Conservation (phyloP, 1,284 basidiomycete genomes). For the Fomitopsis schrenkii region DNA sequence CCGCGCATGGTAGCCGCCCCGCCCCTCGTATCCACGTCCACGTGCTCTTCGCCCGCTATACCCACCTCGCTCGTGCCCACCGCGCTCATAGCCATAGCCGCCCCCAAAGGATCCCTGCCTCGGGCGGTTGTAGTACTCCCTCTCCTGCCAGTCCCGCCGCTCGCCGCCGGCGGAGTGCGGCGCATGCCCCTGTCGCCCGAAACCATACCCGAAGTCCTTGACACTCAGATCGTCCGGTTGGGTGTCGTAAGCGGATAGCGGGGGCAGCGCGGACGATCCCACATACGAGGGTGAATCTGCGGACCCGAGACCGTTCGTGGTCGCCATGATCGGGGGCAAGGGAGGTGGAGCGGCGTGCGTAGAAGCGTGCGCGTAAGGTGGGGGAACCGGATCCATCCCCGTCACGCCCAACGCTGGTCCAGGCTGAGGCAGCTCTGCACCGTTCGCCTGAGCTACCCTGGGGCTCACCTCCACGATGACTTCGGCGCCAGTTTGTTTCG, state of each 20-base stretch:
- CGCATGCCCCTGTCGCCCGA: constrained; percentile 11
- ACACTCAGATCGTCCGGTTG: constrained; percentile 47
- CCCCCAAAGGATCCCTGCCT: constrained; percentile 26
- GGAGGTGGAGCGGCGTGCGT: constrained; percentile 4
- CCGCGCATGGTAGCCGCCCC: constrained; percentile 22
- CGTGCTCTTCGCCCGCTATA: constrained; percentile 28
- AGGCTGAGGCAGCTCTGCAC: background rate
- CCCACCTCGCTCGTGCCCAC: constrained; percentile 24
- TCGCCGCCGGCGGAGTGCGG: constrained; percentile 3
- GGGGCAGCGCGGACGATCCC: constrained; percentile 10
- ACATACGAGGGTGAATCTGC: constrained; percentile 13
- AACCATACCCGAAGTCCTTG: constrained; percentile 45
- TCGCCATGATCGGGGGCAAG: constrained; percentile 10
- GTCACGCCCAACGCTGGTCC: background rate
- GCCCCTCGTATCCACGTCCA: constrained; percentile 30
- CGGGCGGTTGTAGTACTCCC: constrained; percentile 20
- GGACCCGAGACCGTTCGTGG: constrained; percentile 9
- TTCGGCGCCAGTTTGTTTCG: constrained; percentile 21
- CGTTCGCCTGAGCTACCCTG: background rate
- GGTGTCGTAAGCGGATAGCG: constrained; percentile 6
- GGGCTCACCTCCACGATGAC: background rate
- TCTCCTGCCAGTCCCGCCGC: constrained; percentile 15
- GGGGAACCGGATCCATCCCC: background rate
- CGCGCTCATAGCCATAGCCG: constrained; percentile 21
- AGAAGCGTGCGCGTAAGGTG: background rate